Evolutionary conservation across 192 early-diverging fungal species (phyloP).

Genomic region (Backusella tarrabulga): DNA sequence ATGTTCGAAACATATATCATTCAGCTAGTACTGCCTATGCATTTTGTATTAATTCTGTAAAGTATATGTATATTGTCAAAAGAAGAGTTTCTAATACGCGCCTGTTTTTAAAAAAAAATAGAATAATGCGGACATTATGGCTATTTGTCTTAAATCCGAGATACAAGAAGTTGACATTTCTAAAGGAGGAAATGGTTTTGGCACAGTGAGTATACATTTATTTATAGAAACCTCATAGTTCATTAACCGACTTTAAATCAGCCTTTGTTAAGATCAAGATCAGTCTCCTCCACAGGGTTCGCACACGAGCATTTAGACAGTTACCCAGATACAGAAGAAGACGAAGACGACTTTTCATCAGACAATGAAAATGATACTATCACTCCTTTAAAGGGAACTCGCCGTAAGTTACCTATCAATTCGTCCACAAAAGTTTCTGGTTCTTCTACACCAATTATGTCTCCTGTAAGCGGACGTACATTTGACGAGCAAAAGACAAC

Average conservation of each 20-base stretch:
- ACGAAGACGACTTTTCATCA: slow-evolving; percentile 16
- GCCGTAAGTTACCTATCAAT: not conserved
- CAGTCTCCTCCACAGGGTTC: slow-evolving; percentile 20
- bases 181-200: slow-evolving; percentile 36
- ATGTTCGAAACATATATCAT: slow-evolving; percentile 34
- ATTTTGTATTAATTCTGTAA: slow-evolving; percentile 56
- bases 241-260: slow-evolving; percentile 2
- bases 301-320: slow-evolving; percentile 11
- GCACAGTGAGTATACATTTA: slow-evolving; percentile 26
- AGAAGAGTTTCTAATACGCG: not conserved
- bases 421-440: not conserved
- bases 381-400: not conserved
- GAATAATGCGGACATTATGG: slow-evolving; percentile 59
- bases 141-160: slow-evolving; percentile 60
- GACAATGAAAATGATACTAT: slow-evolving; percentile 11
- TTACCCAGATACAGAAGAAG: slow-evolving; percentile 35
- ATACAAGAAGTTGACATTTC: slow-evolving; percentile 72
- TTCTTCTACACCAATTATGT: slow-evolving; percentile 6
- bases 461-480: slow-evolving; percentile 26
- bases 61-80: not conserved
- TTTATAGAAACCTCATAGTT: slow-evolving; percentile 11
- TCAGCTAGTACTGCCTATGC: slow-evolving; percentile 42
- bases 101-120: slow-evolving; percentile 13
- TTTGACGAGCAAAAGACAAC: slow-evolving; percentile 25
- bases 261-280: slow-evolving; percentile 24